Conservation (phyloP, 257 asterid species). For the Nicotiana tabacum region DNA sequence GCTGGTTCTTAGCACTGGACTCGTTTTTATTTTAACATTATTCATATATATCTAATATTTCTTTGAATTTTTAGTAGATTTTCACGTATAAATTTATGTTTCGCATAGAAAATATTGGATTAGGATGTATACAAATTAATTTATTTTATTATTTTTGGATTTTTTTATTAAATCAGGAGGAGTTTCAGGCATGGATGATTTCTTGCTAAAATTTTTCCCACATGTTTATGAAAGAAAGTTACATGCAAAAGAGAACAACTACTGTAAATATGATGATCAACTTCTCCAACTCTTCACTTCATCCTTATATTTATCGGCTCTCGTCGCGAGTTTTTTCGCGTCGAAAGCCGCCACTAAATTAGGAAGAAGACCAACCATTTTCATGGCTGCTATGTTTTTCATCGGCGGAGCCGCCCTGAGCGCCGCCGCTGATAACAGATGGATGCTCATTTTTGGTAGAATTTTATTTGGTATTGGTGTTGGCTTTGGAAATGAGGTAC, state of each 20-base stretch:
- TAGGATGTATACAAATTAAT: not conserved
- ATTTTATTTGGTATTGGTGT: constrained; percentile 44
- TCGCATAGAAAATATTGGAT: too few species aligned
- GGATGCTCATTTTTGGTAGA: constrained; percentile 45
- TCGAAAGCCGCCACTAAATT: constrained; percentile 24
- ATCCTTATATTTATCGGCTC: constrained; percentile 46
- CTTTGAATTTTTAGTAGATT: too few species aligned
- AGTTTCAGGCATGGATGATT: constrained; percentile 56
- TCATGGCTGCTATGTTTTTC: constrained; percentile 37
- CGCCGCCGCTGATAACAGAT: constrained; percentile 19
- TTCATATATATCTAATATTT: too few species aligned
- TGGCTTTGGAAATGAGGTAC: constrained; percentile 62
- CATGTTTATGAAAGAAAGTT: constrained; percentile 33
- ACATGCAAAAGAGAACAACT: constrained; percentile 34
- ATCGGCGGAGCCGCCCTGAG: constrained; percentile 33
- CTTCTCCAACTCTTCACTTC: constrained; percentile 50
- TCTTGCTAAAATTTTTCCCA: constrained; percentile 39
- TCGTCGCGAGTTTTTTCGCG: constrained; percentile 40
- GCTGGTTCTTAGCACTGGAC: too few species aligned
- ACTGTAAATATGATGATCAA: constrained; percentile 50
- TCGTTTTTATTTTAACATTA: too few species aligned
- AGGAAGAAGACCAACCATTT: constrained; percentile 44
- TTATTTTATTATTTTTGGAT: not conserved
- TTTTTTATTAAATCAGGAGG: constrained; percentile 36
- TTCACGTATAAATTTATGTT: too few species aligned